Evolutionary conservation across 192 early-diverging fungal species (phyloP).

Genomic region (Gigaspora rosea): DNA sequence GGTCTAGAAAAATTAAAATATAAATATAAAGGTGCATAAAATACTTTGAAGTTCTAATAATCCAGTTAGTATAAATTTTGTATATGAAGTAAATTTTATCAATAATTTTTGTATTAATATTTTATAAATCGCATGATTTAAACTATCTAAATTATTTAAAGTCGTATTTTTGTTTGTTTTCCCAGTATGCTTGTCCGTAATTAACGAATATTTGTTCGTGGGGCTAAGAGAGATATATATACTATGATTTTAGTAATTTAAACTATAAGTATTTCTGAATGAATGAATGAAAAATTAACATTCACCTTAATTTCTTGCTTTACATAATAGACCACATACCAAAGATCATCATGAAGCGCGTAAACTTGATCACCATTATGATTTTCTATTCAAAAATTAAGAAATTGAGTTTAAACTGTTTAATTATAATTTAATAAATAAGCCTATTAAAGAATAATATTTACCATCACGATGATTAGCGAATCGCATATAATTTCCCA

Average conservation of each 20-base stretch:
- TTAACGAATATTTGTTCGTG: constrained; percentile 31
- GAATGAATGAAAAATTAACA: background rate
- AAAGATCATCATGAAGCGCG: constrained; percentile 10
- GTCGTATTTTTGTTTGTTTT: constrained; percentile 18
- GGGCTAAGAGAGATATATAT: background rate
- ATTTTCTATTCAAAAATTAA: background rate
- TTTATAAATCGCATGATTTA: too few species aligned
- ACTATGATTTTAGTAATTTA: background rate
- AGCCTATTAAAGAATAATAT: background rate
- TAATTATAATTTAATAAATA: background rate
- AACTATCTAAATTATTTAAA: too few species aligned
- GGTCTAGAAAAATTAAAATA: constrained; percentile 31
- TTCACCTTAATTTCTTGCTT: constrained; percentile 15
- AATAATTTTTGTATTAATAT: background rate
- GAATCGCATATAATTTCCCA: constrained; percentile 29
- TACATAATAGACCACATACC: constrained; percentile 16
- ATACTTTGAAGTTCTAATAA: background rate
- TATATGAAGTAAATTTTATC: background rate
- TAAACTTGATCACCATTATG: constrained; percentile 26
- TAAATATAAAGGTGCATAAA: constrained; percentile 29
- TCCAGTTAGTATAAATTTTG: background rate
- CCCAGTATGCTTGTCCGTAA: constrained; percentile 29
- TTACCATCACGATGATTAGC: constrained; percentile 30
- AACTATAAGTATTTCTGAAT: background rate
- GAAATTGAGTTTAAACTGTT: background rate